Evolutionary conservation across 306 rosid genomes (phyloP).

Genomic region (Gleditsia sinensis): DNA sequence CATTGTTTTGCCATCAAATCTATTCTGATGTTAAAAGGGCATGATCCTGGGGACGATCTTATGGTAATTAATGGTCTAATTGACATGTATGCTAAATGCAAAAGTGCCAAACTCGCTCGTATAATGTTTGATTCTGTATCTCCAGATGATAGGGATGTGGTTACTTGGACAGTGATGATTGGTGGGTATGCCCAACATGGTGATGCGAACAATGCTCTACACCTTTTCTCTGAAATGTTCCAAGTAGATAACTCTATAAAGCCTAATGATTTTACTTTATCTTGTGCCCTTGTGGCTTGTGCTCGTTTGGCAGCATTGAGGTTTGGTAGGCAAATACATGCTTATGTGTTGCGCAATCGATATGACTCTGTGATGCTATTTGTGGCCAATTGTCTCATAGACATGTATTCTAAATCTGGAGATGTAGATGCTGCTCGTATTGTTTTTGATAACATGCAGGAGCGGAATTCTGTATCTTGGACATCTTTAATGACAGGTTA

Average conservation of each 20-base stretch:
- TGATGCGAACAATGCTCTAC: conserved; percentile 76
- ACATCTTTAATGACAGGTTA: conserved; percentile 80
- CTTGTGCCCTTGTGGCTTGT: conserved; percentile 88
- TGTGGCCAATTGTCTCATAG: conserved; percentile 81
- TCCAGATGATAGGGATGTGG: conserved; percentile 62
- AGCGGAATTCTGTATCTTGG: conserved; percentile 78
- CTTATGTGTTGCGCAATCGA: conserved; percentile 57
- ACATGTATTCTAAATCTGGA: conserved; percentile 90
- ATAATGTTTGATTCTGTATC: conserved; percentile 60
- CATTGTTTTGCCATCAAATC: conserved; percentile 73
- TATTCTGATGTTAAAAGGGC: conserved; percentile 46
- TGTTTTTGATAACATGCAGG: conserved; percentile 62
- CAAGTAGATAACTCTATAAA: conserved; percentile 39
- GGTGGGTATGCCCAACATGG: conserved; percentile 94
- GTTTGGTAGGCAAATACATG: conserved; percentile 72
- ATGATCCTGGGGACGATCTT: conserved; percentile 50
- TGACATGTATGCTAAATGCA: conserved; percentile 91
- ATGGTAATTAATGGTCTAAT: conserved; percentile 81
- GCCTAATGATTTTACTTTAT: conserved; percentile 84
- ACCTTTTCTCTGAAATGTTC: conserved; percentile 74
- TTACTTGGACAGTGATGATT: conserved; percentile 87
- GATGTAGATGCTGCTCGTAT: conserved; percentile 68
- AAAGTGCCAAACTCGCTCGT: conserved; percentile 48
- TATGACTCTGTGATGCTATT: conserved; percentile 47
- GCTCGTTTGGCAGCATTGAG: conserved; percentile 76